Base-by-base conservation (phyloP, 176 grass and related monocot species). In the Triticum timopheevii region DNA sequence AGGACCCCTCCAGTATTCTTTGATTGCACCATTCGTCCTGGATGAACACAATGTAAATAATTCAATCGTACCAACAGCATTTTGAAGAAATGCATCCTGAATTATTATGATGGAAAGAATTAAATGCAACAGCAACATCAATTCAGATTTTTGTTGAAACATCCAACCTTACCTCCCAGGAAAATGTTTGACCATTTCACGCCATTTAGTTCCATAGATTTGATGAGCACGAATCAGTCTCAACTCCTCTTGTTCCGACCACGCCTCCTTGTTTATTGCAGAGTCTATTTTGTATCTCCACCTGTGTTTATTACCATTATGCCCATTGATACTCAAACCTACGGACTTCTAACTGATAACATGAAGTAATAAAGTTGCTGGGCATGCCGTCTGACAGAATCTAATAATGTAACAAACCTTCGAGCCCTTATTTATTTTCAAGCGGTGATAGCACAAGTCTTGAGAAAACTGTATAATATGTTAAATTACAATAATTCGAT, bases 141-240 rank as follows among this genome's bases (percentile, higher is more conserved):
- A 16, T 67, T 66, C 69, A 5, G n/a, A 28, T 58, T 73, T 52
- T 38, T 85, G 9, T 76, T 76, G 54, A 74, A 38, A 81, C 78
- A 81, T 61, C 34, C 34, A 77, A 45, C 61, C 82, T 54, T 72
- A 93, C 94, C 94, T 96, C 80, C 91, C 94, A 42, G 91, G 91
- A 52, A 96, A 91, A 89, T 86, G 83, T 79, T 93, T 93, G 40
- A 73, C 83, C 76, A 96, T 85, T 65, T 86, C 70, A 89, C 52
- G 19, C 94, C 91, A 96, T 63, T 93, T 87, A 35, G 82, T 91
- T 85, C 94, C 94, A 83, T 90, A 93, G 73, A 86, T 82, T 87
- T 96, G 94, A 81, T 96, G 87, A 85, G 87, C 91, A 89, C 81
- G 91, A 89, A 96, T 87, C 65, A 96, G 66, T 86, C 69, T 89